A percentile compares a stretch with the other conserved stretches of the same genome.
phyloP scores from a whole-genome alignment of 306 rosid genomes.

The Mimosa pudica region DNA sequence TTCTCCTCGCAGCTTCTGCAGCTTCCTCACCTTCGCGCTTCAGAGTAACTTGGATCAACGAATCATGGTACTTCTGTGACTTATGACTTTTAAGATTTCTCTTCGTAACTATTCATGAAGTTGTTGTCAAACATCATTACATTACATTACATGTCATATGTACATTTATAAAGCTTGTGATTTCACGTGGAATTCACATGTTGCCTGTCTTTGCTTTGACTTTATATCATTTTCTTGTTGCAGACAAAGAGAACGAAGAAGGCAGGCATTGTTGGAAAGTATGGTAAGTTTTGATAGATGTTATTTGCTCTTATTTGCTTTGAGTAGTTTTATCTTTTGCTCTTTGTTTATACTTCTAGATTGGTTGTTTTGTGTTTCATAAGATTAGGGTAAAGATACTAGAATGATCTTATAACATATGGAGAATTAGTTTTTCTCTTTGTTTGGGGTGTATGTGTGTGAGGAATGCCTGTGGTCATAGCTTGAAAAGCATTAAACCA shows the following conservation, averaged over 20 bases:
- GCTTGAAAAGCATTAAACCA: not conserved
- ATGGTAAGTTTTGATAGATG: constrained; percentile 45
- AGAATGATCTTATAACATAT: not conserved
- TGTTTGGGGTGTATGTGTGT: not conserved
- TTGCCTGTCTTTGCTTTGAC: not conserved
- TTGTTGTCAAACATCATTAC: not conserved
- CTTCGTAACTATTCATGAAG: not conserved
- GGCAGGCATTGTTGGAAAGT: constrained; percentile 90
- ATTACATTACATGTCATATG: not conserved
- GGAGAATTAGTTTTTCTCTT: not conserved
- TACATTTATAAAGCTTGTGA: not conserved
- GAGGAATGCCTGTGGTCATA: not conserved
- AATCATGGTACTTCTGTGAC: constrained; percentile 37
- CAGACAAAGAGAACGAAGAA: constrained; percentile 98
- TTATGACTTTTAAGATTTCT: not conserved
- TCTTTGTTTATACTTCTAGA: not conserved
- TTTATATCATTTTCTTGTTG: not conserved
- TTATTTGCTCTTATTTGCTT: not conserved
- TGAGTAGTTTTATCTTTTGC: not conserved
- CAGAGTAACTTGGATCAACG: constrained; percentile 23
- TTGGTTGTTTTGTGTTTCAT: not conserved
- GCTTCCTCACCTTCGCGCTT: not conserved
- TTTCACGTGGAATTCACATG: not conserved
- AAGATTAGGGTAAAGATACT: not conserved
- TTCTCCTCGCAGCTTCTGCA: not conserved